These are phyloP conservation scores for Auricularia sp. DNA, from an alignment of 768 basidiomycete genomes.

Conservation along the genomic window DNA sequence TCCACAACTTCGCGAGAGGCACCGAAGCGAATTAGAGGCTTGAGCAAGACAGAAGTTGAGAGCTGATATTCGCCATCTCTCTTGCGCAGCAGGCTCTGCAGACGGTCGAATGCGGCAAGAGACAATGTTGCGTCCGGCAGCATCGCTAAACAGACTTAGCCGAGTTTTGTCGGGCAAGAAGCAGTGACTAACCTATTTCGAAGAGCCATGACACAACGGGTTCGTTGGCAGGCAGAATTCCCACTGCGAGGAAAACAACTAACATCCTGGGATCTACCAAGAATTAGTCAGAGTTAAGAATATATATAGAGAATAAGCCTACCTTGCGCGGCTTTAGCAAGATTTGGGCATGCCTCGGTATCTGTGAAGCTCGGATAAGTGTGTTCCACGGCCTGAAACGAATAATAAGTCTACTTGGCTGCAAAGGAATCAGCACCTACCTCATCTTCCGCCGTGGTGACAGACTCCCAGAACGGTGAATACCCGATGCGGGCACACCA, in stretches of 20 bases:
- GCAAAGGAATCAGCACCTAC: neutral
- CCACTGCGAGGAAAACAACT: slow-evolving; percentile 12
- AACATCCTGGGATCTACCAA: no score
- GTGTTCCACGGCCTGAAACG: no score
- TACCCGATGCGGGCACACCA: neutral
- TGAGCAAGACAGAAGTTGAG: slow-evolving; percentile 28
- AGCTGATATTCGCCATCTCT: slow-evolving; percentile 23
- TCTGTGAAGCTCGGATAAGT: no score
- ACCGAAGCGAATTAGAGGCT: slow-evolving; percentile 28
- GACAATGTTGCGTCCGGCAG: slow-evolving; percentile 15
- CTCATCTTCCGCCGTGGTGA: slow-evolving; percentile 8
- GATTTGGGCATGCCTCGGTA: no score
- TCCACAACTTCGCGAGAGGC: slow-evolving; percentile 28
- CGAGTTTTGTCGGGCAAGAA: neutral
- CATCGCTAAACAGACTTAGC: slow-evolving; percentile 18
- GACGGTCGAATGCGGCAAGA: slow-evolving; percentile 1
- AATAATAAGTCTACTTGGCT: no score
- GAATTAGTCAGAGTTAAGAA: no score
- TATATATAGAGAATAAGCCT: no score
- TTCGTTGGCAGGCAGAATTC: slow-evolving; percentile 21
- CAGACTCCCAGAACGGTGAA: slow-evolving; percentile 21
- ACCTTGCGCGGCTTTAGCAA: no score
- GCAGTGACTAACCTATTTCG: slow-evolving; percentile 26
- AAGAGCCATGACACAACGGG: slow-evolving; percentile 31
- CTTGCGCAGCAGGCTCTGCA: slow-evolving; percentile 22